phyloP scores from a whole-genome alignment of 2,329 filamentous ascomycete genomes.

The Metarhizium anisopliae region DNA sequence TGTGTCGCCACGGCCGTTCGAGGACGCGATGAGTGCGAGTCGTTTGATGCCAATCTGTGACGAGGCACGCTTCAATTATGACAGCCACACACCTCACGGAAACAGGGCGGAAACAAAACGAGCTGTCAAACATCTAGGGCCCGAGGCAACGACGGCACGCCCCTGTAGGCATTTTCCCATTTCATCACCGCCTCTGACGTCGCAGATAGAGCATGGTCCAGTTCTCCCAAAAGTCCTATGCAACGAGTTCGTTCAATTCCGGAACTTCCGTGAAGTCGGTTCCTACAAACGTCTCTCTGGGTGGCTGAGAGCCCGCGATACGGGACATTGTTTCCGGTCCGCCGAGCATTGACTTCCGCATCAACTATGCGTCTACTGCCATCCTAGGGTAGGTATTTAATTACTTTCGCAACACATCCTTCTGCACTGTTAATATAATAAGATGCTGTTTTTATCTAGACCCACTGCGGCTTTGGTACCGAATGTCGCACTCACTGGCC shows the following conservation, averaged over 20 bases:
- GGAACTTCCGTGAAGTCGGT: not conserved
- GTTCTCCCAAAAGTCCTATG: no score
- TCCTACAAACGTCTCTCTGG: not conserved
- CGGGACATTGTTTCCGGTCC: no score
- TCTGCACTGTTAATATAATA: no score
- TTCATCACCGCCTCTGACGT: not conserved
- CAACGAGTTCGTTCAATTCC: no score
- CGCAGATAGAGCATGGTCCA: not conserved
- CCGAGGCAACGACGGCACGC: not conserved
- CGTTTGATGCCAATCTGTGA: not conserved
- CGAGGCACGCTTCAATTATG: not conserved
- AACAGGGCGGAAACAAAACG: not conserved
- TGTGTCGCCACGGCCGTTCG: no score
- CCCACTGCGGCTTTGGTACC: not conserved
- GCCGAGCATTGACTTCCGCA: no score
- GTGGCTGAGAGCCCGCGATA: no score
- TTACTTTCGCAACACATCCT: no score
- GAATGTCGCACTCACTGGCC: not conserved
- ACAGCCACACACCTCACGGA: not conserved
- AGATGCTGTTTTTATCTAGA: no score
- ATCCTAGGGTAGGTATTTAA: no score
- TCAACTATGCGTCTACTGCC: no score
- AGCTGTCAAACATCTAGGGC: not conserved
- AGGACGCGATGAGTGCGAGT: not conserved
- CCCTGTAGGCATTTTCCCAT: not conserved